Evolutionary conservation across 345 rosid species (phyloP).

Genomic region (Pistacia vera): DNA sequence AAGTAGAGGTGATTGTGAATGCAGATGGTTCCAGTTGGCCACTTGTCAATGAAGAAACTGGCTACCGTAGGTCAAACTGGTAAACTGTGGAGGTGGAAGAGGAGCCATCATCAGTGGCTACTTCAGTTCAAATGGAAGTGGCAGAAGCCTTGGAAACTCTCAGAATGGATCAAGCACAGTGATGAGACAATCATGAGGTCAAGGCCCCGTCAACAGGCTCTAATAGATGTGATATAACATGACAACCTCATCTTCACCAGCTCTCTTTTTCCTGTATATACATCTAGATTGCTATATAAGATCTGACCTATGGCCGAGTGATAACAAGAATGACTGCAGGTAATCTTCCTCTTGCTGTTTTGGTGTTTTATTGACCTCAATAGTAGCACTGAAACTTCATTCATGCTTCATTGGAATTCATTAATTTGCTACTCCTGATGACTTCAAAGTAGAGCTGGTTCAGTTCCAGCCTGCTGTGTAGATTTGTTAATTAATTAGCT

Average conservation of each 20-base stretch:
- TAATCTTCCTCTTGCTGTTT: constrained; percentile 15
- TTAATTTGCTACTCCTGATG: neutral
- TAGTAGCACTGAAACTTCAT: neutral
- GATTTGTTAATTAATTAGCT: neutral
- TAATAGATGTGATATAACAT: constrained; percentile 34
- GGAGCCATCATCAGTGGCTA: constrained; percentile 89
- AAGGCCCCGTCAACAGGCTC: constrained; percentile 47
- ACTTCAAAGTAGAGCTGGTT: neutral
- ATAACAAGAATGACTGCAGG: constrained; percentile 24
- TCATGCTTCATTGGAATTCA: neutral
- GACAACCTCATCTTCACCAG: constrained; percentile 14
- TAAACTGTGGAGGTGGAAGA: constrained; percentile 88
- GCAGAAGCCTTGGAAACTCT: constrained; percentile 92
- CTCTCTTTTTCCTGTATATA: constrained; percentile 27
- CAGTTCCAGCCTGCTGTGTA: neutral
- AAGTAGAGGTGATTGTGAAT: constrained; percentile 17
- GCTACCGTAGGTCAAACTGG: constrained; percentile 52
- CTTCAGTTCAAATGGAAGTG: constrained; percentile 91
- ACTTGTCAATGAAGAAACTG: constrained; percentile 52
- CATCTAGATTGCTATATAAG: constrained; percentile 20
- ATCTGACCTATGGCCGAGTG: constrained; percentile 21
- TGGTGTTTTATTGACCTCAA: neutral
- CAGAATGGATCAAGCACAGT: constrained; percentile 78
- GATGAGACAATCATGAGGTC: constrained; percentile 61
- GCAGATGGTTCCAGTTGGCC: constrained; percentile 67